Base-by-base conservation (phyloP, 164 flowering plant genomes). In the Piper longum region DNA sequence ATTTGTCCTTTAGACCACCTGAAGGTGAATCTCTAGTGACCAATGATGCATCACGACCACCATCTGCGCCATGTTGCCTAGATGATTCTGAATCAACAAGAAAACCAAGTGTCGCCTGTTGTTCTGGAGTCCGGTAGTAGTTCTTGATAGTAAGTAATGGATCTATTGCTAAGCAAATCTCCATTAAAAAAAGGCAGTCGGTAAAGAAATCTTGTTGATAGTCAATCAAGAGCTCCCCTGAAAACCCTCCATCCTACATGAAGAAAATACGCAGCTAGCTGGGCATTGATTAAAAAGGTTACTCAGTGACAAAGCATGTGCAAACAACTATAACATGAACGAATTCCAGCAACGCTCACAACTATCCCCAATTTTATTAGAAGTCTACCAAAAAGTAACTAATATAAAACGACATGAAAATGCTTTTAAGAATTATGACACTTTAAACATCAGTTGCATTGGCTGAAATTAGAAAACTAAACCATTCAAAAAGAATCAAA, bases 61-160 rank as follows among this genome's bases (percentile, higher is more conserved):
- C 41, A 41, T 69, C 66, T 12, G 59, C 19, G 17, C 56, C 67
- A 64, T 48, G 39, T 64, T 66, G 79, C 44, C 71, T 77, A n/a
- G 56, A 45, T 43, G 74, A 81, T 43, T 85, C 74, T 61, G 82
- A 58, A 57, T 77, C 87, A 11, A 66, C 88, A 70, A 77, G 75
- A 71, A 85, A 93, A 6, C 96, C 99, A 44, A 90, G 67, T 48
- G 81, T 68, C 56, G 82, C 82, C 63, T 83, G 92, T 62, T 93
- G 99, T 70, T 90, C 96, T 14, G 85, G 83, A 58, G 91, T 88
- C 72, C 99, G 86, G 65, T 87, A 93, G 74, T 90, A 93, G 75
- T 79, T 81, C 72, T 77, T 85, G 71, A 90, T 78, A 39, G 76
- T 82, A 68, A 93, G 67, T 42, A 79, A 77, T 69, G 95, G 99